Evolutionary conservation across 192 early-diverging fungal species (phyloP), one percentile per base, ranked within the genome.

Genomic region (Martensiomyces pterosporus): DNA sequence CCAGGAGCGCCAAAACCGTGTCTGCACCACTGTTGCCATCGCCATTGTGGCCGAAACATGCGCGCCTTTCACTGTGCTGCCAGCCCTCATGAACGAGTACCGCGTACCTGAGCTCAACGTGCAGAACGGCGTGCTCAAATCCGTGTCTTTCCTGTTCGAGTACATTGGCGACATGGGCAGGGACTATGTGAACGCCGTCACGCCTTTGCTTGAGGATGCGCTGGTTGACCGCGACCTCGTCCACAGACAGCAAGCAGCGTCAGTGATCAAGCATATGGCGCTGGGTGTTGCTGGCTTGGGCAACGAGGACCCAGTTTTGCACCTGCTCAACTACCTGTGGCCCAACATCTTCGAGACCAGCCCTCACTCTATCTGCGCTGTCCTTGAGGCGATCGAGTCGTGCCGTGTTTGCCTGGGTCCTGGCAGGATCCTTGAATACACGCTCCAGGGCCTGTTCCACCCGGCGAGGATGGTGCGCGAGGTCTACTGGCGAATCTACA

Each of bases 401-500:
- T 72, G 93, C 33, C 82, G 93, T 9, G 82, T 98, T 7, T 90
- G 91, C 3, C 54, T 99, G 19, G 97, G 97, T 0, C 89, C 94
- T 9, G 79, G 80, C 0, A 81, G 82, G 8, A 78, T 97, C 27
- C 48, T 97, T 37, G 81, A 89, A 43, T 99, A 98, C 66, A 74
- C 89, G 10, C 54, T 97, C 24, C 91, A 97, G 70, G 97, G 97
- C 0, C 56, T 99, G 43, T 99, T 98, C 83, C 97, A 99, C 46
- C 97, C 97, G 3, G 94, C 97, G 2, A 60, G 94, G 8, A 83
- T 89, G 45, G 93, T 98, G 5, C 80, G 97, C 14, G 93, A 98
- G 63, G 85, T 98, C 14, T 99, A 99, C 66, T 99, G 97, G 97
- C 94, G 89, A 55, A 90, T 99, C 55, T 99, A 93, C 77, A 99